Base-by-base conservation (phyloP, 1,284 basidiomycete species). In the Ceratobasidium sp. region DNA sequence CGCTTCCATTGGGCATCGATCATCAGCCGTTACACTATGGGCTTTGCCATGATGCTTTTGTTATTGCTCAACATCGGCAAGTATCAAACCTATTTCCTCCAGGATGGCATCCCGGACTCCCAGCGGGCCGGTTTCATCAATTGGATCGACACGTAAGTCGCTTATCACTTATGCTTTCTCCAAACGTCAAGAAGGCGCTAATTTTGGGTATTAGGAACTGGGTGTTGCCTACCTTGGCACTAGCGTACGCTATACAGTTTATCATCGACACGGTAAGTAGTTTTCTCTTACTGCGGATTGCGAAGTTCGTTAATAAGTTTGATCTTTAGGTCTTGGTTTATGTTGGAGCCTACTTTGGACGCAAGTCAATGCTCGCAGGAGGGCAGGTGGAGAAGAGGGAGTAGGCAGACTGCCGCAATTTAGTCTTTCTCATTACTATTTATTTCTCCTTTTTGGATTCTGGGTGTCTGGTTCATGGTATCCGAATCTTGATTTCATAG, bases 1-100 rank as follows among this genome's bases (percentile, higher is more conserved):
- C 71, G 71, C 1, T 73, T 63, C 45, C 71, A 73, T 6, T 73
- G 71, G 71, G 33, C 36, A 1, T 73, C 71, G 1, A 63, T 73
- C 36, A 53, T 73, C 36, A 73, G 59, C 31, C 71, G 71, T 9
- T 73, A 63, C 15, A 11, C 36, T 2, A 73, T 73, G 45, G 71
- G 71, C 6, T n/a, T 54, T 22, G n/a, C 11, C 59, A 73, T 73
- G 71, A 17, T 51, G 9, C 2, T 73, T 48, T 50, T 73, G 7
- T 17, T 63, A 1, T 4, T 73, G 1, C 15, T 73, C 15, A 73
- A 73, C 27, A 9, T 73, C 31, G 71, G 71, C n/a, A 53, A 62
- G 41, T 44, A 48, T 36, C 71, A 63, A 27, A 24, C 44, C 54
- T 29, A 50, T 51, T 73, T 31, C 15, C 33, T n/a, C 6, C n/a